Evolutionary conservation across 139 green algal species (phyloP), one percentile per base, ranked within the genome.

Genomic region (Chlamydomonas eustigma): DNA sequence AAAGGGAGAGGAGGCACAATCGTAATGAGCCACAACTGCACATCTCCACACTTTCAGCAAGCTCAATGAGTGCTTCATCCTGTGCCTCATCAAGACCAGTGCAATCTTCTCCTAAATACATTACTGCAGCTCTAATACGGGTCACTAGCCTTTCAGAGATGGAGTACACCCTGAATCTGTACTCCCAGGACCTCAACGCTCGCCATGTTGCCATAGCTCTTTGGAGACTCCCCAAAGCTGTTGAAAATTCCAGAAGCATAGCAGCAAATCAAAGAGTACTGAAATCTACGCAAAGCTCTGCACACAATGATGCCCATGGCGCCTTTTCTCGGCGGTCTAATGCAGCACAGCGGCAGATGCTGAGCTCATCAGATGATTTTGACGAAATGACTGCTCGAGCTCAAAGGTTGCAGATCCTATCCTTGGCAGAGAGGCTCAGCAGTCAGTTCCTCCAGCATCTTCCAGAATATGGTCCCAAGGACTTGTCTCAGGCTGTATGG

Each of bases 391-490:
- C 6, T 70, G 58, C 58, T 24, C 58, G 58, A 6, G 58, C 58
- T 6, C 24, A 18, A 22, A 24, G 58, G 6, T 24, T 70, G 58
- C 58, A 35, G 25, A 28, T 70, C 25, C 58, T 70, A 22, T 70
- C 58, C 25, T 35, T 70, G 25, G 58, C 58, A 28, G 44, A 58
- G 12, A 12, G 44, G 44, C 18, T 58, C 44, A 58, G 44, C 18
- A 58, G 12, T 58, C 44, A 58, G 44, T 70, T 70, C 58, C 58
- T 70, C 32, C 58, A 28, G 6, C 28, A 70, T 28, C 58, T 70
- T 6, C 58, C 58, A 18, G 25, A 70, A 35, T 70, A 70, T 35
- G 58, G 58, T 35, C 58, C 58, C 24, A 24, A 18, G 6, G 58
- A 70, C 58, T 6, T 70, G 58, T 70, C 58, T 22, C 25, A 6